Evolutionary conservation across 2,329 filamentous ascomycete species (phyloP).

Genomic region (Zymoseptoria brevis): DNA sequence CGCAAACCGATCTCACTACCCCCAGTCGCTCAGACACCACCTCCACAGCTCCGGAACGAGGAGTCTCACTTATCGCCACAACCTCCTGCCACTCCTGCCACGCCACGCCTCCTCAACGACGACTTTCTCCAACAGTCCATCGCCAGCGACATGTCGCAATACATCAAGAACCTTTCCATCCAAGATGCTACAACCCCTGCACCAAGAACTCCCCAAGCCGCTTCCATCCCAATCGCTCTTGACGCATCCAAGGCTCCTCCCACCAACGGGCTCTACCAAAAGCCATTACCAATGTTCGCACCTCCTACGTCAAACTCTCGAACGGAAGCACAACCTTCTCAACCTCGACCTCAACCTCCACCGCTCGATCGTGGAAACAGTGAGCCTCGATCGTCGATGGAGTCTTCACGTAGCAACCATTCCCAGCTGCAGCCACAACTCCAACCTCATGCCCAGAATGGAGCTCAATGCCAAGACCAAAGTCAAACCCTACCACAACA

Average conservation of each 20-base stretch:
- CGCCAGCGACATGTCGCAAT: conserved; percentile 36
- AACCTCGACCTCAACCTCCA: conserved; percentile 1
- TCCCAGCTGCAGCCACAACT: neutral
- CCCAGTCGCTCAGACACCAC: conserved; percentile 26
- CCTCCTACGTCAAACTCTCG: conserved; percentile 9
- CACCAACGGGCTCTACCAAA: conserved; percentile 27
- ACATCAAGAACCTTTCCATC: conserved; percentile 29
- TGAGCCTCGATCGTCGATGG: conserved; percentile 7
- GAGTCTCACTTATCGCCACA: conserved; percentile 26
- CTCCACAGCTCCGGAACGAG: conserved; percentile 22
- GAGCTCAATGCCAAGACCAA: neutral
- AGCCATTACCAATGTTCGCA: conserved; percentile 27
- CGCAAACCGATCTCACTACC: conserved; percentile 29
- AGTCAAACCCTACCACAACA: conserved; percentile 8
- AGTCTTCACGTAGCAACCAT: conserved; percentile 7
- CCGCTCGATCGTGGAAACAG: conserved; percentile 1
- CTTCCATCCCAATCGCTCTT: conserved; percentile 2
- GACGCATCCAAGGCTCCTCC: conserved; percentile 7
- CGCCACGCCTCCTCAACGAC: conserved; percentile 32
- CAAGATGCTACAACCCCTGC: conserved; percentile 26
- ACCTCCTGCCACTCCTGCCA: conserved; percentile 26
- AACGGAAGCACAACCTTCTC: neutral
- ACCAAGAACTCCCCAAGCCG: conserved; percentile 13
- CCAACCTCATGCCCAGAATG: conserved; percentile 1
- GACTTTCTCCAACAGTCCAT: conserved; percentile 44